These are phyloP conservation scores for Cenchrus fungigraminus DNA, from an alignment of 176 grass and related monocot genomes.

Conservation along the genomic window DNA sequence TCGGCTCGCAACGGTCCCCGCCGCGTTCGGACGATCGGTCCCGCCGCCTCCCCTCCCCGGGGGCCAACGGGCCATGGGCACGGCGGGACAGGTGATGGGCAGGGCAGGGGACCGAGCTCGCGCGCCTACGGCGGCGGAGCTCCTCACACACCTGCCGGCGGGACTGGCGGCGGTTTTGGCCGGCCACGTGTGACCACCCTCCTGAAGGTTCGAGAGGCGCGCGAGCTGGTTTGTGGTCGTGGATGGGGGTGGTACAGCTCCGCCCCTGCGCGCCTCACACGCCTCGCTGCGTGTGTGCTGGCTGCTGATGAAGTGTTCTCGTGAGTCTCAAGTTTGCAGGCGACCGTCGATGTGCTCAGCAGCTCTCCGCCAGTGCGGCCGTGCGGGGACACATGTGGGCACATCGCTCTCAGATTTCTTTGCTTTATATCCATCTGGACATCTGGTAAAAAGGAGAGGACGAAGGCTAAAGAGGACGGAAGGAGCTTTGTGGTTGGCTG, in stretches of 20 bases:
- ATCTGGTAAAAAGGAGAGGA: too few relatives aligned
- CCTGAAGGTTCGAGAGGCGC: not conserved
- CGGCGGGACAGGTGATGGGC: not conserved
- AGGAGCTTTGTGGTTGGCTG: too few relatives aligned
- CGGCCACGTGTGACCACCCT: not conserved
- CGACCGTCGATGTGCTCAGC: too few relatives aligned
- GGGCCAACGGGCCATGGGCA: too few relatives aligned
- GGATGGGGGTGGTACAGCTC: not conserved
- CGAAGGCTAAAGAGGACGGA: too few relatives aligned
- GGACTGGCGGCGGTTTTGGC: not conserved
- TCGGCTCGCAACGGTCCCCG: not conserved
- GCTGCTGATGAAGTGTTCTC: too few relatives aligned
- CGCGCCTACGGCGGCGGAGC: not conserved
- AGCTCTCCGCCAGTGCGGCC: too few relatives aligned
- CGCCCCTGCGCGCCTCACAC: slow-evolving; percentile 2
- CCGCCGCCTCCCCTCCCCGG: not conserved
- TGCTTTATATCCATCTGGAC: too few relatives aligned
- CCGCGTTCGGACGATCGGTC: not conserved
- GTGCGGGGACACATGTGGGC: too few relatives aligned
- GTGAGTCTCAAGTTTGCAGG: too few relatives aligned
- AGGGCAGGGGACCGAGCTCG: not conserved
- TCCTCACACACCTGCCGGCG: not conserved
- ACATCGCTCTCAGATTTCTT: too few relatives aligned
- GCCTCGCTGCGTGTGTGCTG: not conserved
- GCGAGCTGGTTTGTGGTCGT: not conserved